These are phyloP conservation scores for Pilatotrama ljubarskyi DNA, from an alignment of 768 basidiomycete species.

Conservation along the genomic window DNA sequence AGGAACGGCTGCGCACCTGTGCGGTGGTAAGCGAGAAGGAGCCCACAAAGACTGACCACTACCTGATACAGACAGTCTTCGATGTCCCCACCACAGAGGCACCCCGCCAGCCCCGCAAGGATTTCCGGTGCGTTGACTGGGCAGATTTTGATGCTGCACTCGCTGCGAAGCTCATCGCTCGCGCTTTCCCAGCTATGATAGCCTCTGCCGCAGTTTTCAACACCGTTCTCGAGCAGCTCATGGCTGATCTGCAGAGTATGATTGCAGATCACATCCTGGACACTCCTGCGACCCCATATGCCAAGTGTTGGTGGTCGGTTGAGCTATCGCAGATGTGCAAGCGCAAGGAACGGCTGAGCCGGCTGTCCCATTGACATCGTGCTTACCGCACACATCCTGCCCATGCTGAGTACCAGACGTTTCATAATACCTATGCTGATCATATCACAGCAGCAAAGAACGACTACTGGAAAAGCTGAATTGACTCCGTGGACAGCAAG, in stretches of 20 bases:
- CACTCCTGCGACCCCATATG: constrained; percentile 21
- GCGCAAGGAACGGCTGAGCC: constrained; percentile 19
- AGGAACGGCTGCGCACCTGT: constrained; percentile 32
- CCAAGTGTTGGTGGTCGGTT: constrained; percentile 36
- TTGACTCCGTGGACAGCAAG: constrained; percentile 16
- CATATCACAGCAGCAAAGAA: constrained; percentile 22
- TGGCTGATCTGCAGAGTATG: constrained; percentile 18
- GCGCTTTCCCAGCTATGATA: background rate
- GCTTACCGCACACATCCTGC: constrained; percentile 10
- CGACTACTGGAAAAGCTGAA: constrained; percentile 29
- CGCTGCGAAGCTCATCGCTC: background rate
- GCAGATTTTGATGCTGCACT: constrained; percentile 30
- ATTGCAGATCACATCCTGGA: constrained; percentile 25
- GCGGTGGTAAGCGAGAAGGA: constrained; percentile 15
- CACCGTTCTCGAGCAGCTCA: background rate
- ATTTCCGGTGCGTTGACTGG: constrained; percentile 38
- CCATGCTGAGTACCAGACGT: constrained; percentile 17
- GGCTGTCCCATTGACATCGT: constrained; percentile 5
- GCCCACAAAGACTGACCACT: constrained; percentile 40
- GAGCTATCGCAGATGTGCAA: constrained; percentile 29
- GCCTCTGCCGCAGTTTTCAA: constrained; percentile 14
- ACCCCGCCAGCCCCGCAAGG: background rate
- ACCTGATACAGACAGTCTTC: constrained; percentile 36
- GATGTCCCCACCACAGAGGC: constrained; percentile 17
- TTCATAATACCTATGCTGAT: constrained; percentile 17